Conservation (phyloP, 805 yeast genomes). For the Limtongia smithiae region DNA sequence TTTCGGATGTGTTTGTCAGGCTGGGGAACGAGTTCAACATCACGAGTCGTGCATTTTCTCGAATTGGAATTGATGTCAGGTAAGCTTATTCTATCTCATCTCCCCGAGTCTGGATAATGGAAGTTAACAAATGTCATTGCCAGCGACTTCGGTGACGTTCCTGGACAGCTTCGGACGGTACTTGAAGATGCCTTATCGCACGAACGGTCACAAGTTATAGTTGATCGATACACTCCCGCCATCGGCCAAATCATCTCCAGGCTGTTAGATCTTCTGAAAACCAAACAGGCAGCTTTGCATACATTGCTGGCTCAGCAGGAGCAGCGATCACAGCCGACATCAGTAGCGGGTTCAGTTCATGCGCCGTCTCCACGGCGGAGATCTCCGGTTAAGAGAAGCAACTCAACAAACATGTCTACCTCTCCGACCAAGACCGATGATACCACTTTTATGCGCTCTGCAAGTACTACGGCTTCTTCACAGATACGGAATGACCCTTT, state of each 20-base stretch:
- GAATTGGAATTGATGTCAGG: conserved; percentile 69
- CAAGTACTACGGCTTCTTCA: neutral
- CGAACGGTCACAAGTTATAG: conserved; percentile 74
- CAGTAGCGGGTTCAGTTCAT: neutral
- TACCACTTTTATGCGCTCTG: conserved; percentile 3
- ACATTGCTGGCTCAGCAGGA: conserved; percentile 31
- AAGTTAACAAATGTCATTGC: neutral
- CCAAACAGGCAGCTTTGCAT: conserved; percentile 63
- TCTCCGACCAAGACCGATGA: conserved; percentile 6
- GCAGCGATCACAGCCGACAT: conserved; percentile 23
- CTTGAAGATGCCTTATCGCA: conserved; percentile 83
- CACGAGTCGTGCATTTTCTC: conserved; percentile 73
- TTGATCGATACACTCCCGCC: conserved; percentile 76
- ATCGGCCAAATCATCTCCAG: conserved; percentile 83
- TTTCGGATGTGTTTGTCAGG: conserved; percentile 85
- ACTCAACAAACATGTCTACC: conserved; percentile 5
- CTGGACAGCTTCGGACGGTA: conserved; percentile 70
- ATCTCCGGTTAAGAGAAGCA: conserved; percentile 11
- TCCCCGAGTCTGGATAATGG: no score
- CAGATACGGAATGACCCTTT: conserved; percentile 52
- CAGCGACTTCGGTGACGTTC: conserved; percentile 85
- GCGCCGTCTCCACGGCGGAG: neutral
- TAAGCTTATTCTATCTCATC: conserved; percentile 3
- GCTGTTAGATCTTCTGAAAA: conserved; percentile 71
- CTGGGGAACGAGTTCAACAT: conserved; percentile 91